Base-by-base conservation (phyloP, 768 basidiomycete genomes). In the Podaxis sp. region DNA sequence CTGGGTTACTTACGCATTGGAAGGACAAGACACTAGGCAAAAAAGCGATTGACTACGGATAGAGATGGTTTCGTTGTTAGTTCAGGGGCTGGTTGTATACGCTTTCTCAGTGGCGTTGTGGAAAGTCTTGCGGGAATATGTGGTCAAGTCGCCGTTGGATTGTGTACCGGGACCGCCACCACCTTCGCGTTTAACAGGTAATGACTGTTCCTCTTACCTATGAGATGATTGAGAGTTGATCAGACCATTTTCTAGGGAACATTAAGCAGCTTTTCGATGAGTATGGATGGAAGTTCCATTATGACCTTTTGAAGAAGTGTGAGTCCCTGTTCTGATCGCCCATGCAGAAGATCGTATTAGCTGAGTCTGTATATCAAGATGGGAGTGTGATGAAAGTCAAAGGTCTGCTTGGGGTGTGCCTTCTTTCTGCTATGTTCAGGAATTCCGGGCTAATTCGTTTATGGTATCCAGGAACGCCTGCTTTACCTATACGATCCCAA, bases 401-500 rank as follows among this genome's bases (percentile, higher is more conserved):
- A 42, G 75, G 70, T 0, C 51, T 73, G 1, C 64, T 79, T 18
- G 75, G 77, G 5, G 79, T 79, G 35, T 9, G 42, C 18, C 70
- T 59, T 4, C 28, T 4, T 32, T 32, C 32, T 32, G 32, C 7
- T 32, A 32, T 32, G 21, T 14, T 14, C 32, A 32, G 32, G 32
- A 32, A 32, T 9, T 9, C 32, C 2, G 7, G 32, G 32, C 7
- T 32, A 32, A 32, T 32, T 32, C 32, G 0, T 32, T 32, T 32
- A 32, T 32, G 32, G 32, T 32, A 9, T 28, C 37, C 13, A 73
- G 73, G 68, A 67, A 28, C 64, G 71, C 48, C 63, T 68, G 32
- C 66, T 83, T 2, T 77, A 77, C 61, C 70, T 79, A 1, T 79
- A 65, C 56, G 81, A 83, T 60, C 75, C 81, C 0, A 73, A 71